Percentiles rank a stretch among this genome's conserved stretches.
phyloP scores from a whole-genome alignment of 208 protist species.

The Leishmania guyanensis region DNA sequence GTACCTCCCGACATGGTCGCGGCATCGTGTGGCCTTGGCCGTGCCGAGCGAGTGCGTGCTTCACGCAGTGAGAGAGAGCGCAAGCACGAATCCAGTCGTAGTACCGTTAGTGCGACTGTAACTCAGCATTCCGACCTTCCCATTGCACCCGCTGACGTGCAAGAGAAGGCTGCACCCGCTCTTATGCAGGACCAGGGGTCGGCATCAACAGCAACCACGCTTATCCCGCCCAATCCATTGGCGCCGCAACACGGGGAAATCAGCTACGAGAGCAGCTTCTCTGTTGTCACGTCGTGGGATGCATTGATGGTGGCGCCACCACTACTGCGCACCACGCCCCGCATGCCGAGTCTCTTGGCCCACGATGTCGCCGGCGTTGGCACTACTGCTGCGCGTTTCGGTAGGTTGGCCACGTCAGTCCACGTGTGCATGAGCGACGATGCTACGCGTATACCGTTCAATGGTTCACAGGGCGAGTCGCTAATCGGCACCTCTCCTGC shows the following conservation, averaged over 20 bases:
- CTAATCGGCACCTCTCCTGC: neutral
- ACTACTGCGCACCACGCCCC: slow-evolving; percentile 3
- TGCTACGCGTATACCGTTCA: neutral
- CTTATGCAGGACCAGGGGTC: neutral
- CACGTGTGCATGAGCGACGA: neutral
- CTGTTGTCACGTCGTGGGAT: slow-evolving; percentile 22
- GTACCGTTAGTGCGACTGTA: neutral
- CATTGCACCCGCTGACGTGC: neutral
- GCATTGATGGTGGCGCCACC: slow-evolving; percentile 25
- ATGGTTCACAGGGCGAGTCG: neutral
- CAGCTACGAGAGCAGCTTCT: slow-evolving; percentile 16
- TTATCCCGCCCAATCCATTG: neutral
- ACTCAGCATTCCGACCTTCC: neutral
- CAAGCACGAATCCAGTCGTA: neutral
- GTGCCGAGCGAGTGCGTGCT: neutral
- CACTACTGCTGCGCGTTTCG: neutral
- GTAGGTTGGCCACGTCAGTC: neutral
- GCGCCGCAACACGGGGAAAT: slow-evolving; percentile 14
- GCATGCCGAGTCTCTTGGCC: slow-evolving; percentile 1
- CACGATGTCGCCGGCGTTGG: neutral
- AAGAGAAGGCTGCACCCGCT: neutral
- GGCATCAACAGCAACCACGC: neutral
- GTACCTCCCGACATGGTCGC: neutral
- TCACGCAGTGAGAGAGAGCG: neutral
- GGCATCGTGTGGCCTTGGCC: neutral